Percentiles rank a stretch among this genome's conserved stretches.
These are phyloP conservation scores for Cladophialophora bantiana DNA, from an alignment of 2,329 filamentous ascomycete species.

Conservation along the genomic window DNA sequence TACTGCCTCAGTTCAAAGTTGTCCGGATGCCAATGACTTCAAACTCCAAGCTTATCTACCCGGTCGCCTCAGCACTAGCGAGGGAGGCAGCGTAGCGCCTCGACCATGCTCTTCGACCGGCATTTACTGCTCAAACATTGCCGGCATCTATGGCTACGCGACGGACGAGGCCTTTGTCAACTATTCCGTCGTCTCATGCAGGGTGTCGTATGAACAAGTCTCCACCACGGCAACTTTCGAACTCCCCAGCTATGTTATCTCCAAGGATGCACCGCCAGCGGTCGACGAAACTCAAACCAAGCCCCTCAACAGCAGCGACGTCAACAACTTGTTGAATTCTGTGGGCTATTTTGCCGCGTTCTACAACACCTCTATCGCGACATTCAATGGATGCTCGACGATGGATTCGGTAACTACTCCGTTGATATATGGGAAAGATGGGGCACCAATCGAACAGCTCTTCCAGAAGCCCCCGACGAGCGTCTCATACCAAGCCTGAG, in stretches of 20 bases:
- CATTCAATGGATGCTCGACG: neutral
- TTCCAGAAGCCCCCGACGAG: conserved; percentile 5
- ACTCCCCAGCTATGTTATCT: conserved; percentile 1
- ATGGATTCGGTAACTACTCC: conserved; percentile 4
- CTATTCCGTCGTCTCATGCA: neutral
- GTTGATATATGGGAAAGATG: neutral
- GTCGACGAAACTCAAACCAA: conserved; percentile 7
- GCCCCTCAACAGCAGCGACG: conserved; percentile 3
- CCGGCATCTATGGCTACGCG: conserved; percentile 3
- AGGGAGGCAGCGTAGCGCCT: neutral
- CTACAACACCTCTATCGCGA: conserved; percentile 6
- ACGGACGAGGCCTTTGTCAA: conserved; percentile 4
- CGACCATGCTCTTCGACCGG: neutral
- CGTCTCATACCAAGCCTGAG: conserved; percentile 4
- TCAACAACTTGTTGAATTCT: neutral
- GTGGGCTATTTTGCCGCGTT: neutral
- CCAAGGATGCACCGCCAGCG: neutral
- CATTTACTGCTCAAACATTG: neutral
- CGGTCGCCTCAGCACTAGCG: neutral
- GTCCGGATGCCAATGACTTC: neutral
- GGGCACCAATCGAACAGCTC: neutral
- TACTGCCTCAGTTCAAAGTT: neutral
- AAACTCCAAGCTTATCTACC: neutral
- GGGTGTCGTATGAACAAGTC: conserved; percentile 7
- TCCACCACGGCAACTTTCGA: conserved; percentile 3